Base-by-base conservation (phyloP, 768 basidiomycete species). In the Tulasnella sp. region DNA sequence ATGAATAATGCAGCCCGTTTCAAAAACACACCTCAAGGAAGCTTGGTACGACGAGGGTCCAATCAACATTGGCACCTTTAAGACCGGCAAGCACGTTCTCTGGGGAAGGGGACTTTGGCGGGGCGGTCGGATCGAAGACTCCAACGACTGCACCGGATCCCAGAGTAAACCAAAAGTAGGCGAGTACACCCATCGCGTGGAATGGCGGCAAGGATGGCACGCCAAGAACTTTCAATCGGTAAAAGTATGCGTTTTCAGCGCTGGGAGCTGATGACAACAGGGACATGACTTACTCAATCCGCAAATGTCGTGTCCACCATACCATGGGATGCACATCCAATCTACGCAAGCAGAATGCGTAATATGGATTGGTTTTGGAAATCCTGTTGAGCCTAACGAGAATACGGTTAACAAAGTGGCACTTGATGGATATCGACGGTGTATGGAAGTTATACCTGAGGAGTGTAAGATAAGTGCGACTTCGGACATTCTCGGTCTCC, bases 341-440 rank as follows among this genome's bases (percentile, higher is more conserved):
- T 61, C 65, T 13, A 62, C 17, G 26, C 63, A 19, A 17, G 30
- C 32, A 45, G 41, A 42, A 29, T 65, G 64, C 24, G 53, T 45
- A 19, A 56, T 58, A 15, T 19, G 13, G 29, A 59, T 51, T 1
- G 65, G 61, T 44, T 65, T 65, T 11, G 64, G 64, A 32, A 65
- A 65, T 24, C 60, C 23, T 3, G 60, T 63, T 11, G 64, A 55
- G 5, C 64, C 64, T n/a, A n/a, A n/a, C n/a, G n/a, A n/a, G n/a
- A n/a, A n/a, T n/a, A n/a, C n/a, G n/a, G n/a, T n/a, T n/a, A n/a
- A n/a, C n/a, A n/a, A n/a, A n/a, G n/a, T n/a, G n/a, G n/a, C n/a
- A n/a, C n/a, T n/a, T n/a, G n/a, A n/a, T n/a, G n/a, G n/a, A n/a
- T n/a, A n/a, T n/a, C n/a, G n/a, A n/a, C n/a, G n/a, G n/a, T n/a